Evolutionary conservation across 2,329 filamentous ascomycete genomes (phyloP).

Genomic region (Epichloe gansuensis): DNA sequence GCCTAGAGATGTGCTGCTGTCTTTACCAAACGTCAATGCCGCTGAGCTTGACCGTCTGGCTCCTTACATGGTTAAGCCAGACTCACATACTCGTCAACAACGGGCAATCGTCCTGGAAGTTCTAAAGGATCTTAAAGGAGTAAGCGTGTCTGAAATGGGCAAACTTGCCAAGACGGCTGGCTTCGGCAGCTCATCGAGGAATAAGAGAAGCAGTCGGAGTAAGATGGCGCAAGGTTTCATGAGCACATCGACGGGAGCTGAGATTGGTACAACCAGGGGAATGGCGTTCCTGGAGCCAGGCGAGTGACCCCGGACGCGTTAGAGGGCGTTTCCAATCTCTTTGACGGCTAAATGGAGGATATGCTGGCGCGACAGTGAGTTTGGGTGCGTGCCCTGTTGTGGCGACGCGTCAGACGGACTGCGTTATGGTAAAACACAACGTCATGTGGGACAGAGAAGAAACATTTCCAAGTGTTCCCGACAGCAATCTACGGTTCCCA

Average conservation of each 20-base stretch:
- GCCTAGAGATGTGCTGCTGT: constrained; percentile 63
- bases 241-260: constrained; percentile 33
- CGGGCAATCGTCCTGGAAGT: constrained; percentile 73
- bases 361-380: neutral
- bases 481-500: too few relatives aligned
- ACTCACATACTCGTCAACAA: constrained; percentile 59
- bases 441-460: too few relatives aligned
- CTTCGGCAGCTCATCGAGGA: constrained; percentile 16
- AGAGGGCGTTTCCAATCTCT: constrained; percentile 44
- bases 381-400: too few relatives aligned
- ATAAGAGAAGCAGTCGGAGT: constrained; percentile 19
- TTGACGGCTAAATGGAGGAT: constrained; percentile 20
- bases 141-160: constrained; percentile 88
- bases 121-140: constrained; percentile 73
- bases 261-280: constrained; percentile 16
- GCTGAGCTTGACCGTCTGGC: constrained; percentile 55
- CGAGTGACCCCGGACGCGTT: constrained; percentile 35
- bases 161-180: constrained; percentile 53
- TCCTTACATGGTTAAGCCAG: constrained; percentile 44
- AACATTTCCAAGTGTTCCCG: too few relatives aligned
- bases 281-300: constrained; percentile 16
- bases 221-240: constrained; percentile 56
- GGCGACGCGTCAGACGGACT: too few relatives aligned
- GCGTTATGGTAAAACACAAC: too few relatives aligned
- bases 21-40: constrained; percentile 63